Conservation (phyloP, 2,329 filamentous ascomycete species). For the Herpotrichia juniperi region DNA sequence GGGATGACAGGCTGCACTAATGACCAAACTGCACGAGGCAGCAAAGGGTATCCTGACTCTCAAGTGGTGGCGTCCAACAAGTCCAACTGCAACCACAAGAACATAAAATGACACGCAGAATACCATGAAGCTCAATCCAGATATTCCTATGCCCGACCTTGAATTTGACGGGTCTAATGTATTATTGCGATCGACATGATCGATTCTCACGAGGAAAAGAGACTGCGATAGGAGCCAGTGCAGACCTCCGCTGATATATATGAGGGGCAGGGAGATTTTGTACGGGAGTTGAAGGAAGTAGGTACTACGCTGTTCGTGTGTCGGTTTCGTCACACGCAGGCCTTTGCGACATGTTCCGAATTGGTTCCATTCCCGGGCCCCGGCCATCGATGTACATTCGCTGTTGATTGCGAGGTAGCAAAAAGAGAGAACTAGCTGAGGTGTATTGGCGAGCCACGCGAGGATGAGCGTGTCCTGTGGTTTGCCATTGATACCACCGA, state of each 20-base stretch:
- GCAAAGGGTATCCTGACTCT: too few relatives aligned
- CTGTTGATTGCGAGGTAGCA: constrained; percentile 51
- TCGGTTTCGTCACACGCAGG: neutral
- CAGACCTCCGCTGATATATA: neutral
- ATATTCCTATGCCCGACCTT: neutral
- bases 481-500: constrained; percentile 9
- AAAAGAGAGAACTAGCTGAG: constrained; percentile 53
- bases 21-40: too few relatives aligned
- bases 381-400: constrained; percentile 52
- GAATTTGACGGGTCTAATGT: neutral
- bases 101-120: too few relatives aligned
- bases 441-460: constrained; percentile 53
- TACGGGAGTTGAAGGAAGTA: constrained; percentile 5
- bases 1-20: too few relatives aligned
- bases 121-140: neutral
- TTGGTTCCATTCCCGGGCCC: constrained; percentile 53
- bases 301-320: neutral
- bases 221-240: neutral
- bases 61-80: too few relatives aligned
- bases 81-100: too few relatives aligned
- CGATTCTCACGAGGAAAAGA: constrained; percentile 1
- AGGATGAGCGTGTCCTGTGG: neutral
- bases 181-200: too few relatives aligned
- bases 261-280: neutral
- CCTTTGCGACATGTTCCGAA: constrained; percentile 17